Base-by-base conservation (phyloP, 2,329 filamentous ascomycete genomes). In the Colletotrichum cordylinicola region DNA sequence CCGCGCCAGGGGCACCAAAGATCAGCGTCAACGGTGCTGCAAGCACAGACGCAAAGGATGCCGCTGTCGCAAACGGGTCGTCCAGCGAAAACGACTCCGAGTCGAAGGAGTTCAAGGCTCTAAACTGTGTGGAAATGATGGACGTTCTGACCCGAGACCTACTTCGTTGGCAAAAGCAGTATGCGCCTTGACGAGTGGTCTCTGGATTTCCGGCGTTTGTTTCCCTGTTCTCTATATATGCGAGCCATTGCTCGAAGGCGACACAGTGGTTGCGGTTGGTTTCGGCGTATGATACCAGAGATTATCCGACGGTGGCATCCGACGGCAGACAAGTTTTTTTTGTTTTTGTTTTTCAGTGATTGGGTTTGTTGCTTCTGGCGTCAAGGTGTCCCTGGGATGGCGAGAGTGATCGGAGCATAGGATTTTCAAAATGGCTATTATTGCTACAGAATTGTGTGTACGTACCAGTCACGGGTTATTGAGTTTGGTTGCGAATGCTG, bases 51-150 rank as follows among this genome's bases (percentile, higher is more conserved):
- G 21, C 35, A 39, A 71, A 76, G n/a, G 56, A 56, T 16, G 58
- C 31, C 6, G 24, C 65, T 18, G 68, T 27, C 55, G 64, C 5
- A 71, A 77, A 61, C 31, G 39, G 72, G 61, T 39, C 70, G 71
- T 75, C 78, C 15, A 80, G 80, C 10, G 74, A 52, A 18, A 48
- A 75, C 77, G 58, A 82, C 81, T 71, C 71, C 76, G 55, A 65
- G 18, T 72, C 80, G 60, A 89, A 87, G 79, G 90, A 93, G 2
- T 98, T 98, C 83, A 94, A 93, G 79, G 91, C 94, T 10, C 87
- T 98, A 78, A 94, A 88, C 73, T 96, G 94, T 79, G 88, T 95
- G 78, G 95, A 98, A 85, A 98, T 98, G 95, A 98, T 98, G 95
- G 95, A 98, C 83, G 90, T 92, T 79, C 85, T 98, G 82, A 96